phyloP scores from a whole-genome alignment of 805 yeast species.

The Wickerhamomyces bisporus region DNA sequence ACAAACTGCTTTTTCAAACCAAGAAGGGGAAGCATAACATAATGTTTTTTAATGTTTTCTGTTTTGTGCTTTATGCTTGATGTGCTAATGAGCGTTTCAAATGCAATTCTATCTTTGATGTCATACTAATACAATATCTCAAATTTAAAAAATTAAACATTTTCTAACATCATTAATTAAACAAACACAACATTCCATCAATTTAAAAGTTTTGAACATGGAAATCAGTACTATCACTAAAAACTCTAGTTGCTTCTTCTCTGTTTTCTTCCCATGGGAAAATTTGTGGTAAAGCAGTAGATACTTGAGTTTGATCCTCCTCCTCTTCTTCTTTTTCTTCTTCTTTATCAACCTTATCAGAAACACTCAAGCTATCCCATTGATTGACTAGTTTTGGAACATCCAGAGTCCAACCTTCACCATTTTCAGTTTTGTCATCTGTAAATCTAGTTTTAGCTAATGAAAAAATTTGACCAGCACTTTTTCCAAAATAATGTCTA shows the following conservation, averaged over 20 bases:
- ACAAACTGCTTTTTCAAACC: neutral
- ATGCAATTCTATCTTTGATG: too few species aligned
- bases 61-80: too few species aligned
- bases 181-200: too few species aligned
- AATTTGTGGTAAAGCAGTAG: conserved; percentile 7
- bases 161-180: neutral
- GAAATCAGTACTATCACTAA: conserved; percentile 14
- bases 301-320: neutral
- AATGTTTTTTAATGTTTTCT: too few species aligned
- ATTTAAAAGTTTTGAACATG: conserved; percentile 5
- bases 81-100: neutral
- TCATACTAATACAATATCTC: neutral
- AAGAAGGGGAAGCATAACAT: neutral
- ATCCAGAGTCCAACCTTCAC: conserved; percentile 11
- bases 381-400: conserved; percentile 9
- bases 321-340: neutral
- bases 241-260: conserved; percentile 12
- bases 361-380: conserved; percentile 9
- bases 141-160: neutral
- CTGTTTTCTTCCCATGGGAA: conserved; percentile 23
- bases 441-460: conserved; percentile 4
- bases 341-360: neutral
- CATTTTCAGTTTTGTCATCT: conserved; percentile 8
- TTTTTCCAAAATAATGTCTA: conserved; percentile 13
- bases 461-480: conserved; percentile 10